These are phyloP conservation scores for Karstenula rhodostoma DNA, from an alignment of 2,329 filamentous ascomycete species.

Conservation along the genomic window DNA sequence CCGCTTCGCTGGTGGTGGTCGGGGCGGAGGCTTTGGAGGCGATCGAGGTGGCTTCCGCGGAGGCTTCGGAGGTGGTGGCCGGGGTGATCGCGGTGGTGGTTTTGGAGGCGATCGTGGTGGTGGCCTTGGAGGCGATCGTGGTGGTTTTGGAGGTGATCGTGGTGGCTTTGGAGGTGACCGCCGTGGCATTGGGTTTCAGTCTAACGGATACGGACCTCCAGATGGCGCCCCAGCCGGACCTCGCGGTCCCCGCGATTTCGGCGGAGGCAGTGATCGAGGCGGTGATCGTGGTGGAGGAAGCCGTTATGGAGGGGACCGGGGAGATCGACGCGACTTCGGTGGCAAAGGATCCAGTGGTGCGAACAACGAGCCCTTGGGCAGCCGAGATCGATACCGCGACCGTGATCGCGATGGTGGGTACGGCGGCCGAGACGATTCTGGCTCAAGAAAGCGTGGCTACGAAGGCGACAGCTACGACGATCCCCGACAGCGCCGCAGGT, in stretches of 20 bases:
- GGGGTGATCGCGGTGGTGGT: constrained; percentile 60
- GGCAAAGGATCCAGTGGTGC: constrained; percentile 68
- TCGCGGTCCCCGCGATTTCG: constrained; percentile 49
- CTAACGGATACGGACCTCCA: constrained; percentile 53
- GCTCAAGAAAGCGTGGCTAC: constrained; percentile 66
- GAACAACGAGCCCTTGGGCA: constrained; percentile 83
- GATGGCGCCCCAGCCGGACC: constrained; percentile 60
- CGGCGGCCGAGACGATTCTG: constrained; percentile 49
- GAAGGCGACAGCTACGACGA: constrained; percentile 86
- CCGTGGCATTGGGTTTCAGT: constrained; percentile 53
- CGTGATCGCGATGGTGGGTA: constrained; percentile 40
- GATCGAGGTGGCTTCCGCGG: constrained; percentile 55
- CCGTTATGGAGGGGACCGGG: constrained; percentile 18
- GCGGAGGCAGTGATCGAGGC: constrained; percentile 46
- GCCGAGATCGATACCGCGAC: constrained; percentile 58
- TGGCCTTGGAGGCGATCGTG: too few relatives aligned
- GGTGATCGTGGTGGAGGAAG: constrained; percentile 42
- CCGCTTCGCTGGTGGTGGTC: constrained; percentile 49
- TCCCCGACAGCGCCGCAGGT: constrained; percentile 67
- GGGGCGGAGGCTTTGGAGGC: constrained; percentile 57
- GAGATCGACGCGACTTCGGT: constrained; percentile 31
- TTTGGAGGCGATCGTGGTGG: constrained; percentile 59
- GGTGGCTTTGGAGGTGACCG: constrained; percentile 57
- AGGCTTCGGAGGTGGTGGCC: constrained; percentile 60
- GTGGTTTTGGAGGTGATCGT: constrained; percentile 61